Evolutionary conservation across 176 grass and related monocot genomes (phyloP).

Genomic region (Carex parvula): DNA sequence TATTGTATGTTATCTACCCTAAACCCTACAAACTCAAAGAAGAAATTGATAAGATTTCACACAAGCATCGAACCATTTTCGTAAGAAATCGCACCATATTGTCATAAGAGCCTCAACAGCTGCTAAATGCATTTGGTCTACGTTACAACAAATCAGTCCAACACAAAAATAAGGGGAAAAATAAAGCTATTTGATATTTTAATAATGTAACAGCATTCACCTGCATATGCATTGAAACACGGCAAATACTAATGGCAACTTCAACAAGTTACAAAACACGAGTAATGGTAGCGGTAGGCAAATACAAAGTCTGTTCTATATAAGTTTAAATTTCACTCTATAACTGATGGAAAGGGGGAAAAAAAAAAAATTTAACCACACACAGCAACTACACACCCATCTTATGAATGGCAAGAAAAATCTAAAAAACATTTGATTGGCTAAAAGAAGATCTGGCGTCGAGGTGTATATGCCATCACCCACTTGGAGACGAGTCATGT

Average conservation of each 20-base stretch:
- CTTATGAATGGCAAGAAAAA: constrained; percentile 4
- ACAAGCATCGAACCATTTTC: no score
- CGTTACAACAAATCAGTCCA: neutral
- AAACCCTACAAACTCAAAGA: no score
- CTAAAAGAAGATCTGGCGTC: constrained; percentile 8
- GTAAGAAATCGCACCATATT: no score
- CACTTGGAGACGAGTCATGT: neutral
- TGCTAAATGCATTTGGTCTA: neutral
- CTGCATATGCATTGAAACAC: neutral
- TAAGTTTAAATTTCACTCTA: constrained; percentile 28
- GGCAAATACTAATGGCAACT: neutral
- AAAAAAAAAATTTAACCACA: constrained; percentile 7
- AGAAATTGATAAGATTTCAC: no score
- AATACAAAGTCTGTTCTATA: constrained; percentile 19
- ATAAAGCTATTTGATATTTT: neutral
- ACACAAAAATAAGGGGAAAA: neutral
- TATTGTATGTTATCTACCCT: no score
- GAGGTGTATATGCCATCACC: neutral
- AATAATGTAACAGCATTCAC: neutral
- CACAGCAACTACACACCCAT: neutral
- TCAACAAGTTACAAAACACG: neutral
- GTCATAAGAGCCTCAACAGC: no score
- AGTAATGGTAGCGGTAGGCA: neutral
- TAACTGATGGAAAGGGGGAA: neutral
- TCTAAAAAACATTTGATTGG: constrained; percentile 21